Percentiles rank a stretch among this genome's conserved stretches.
Conservation (phyloP, 306 rosid species). For the Delonix regia region DNA sequence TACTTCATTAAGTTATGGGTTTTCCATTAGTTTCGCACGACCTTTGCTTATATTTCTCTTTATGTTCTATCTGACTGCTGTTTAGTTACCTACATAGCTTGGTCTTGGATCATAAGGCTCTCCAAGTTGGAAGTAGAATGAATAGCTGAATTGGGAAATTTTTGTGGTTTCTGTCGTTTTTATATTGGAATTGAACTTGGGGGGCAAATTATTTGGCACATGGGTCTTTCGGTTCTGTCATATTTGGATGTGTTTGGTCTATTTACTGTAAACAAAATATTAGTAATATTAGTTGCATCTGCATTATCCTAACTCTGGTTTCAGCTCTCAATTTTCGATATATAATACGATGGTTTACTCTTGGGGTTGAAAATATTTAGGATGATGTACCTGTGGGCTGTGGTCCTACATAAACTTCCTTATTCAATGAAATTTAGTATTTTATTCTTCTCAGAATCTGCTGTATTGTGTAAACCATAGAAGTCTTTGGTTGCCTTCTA, state of each 20-base stretch:
- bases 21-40: background rate
- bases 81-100: background rate
- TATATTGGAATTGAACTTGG: background rate
- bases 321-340: background rate
- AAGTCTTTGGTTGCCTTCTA: background rate
- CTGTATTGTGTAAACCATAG: background rate
- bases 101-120: background rate
- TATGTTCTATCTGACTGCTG: background rate
- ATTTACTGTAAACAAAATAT: background rate
- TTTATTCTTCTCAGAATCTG: background rate
- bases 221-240: constrained; percentile 1
- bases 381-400: background rate
- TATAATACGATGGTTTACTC: background rate
- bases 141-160: background rate
- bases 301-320: background rate
- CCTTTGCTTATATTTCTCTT: background rate
- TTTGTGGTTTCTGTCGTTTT: background rate
- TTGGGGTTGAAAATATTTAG: background rate
- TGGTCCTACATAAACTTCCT: background rate
- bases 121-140: background rate
- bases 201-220: background rate
- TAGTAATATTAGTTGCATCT: background rate
- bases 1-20: background rate
- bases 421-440: background rate
- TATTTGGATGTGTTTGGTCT: background rate